Conservation (phyloP, 805 yeast genomes). For the Wickerhamomyces ciferrii region DNA sequence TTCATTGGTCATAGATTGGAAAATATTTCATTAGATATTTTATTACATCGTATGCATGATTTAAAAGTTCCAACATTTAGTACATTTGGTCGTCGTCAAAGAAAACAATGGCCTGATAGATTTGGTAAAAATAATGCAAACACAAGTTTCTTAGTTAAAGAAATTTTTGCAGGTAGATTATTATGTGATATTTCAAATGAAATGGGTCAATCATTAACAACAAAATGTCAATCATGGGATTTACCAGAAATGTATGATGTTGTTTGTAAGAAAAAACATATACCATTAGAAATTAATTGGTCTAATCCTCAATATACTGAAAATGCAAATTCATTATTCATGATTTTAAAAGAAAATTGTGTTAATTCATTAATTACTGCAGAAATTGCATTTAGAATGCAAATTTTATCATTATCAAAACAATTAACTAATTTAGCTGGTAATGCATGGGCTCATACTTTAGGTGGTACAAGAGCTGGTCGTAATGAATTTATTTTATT, state of each 20-base stretch:
- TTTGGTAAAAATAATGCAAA: conserved; percentile 51
- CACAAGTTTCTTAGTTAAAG: conserved; percentile 54
- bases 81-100: conserved; percentile 73
- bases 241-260: conserved; percentile 85
- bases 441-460: conserved; percentile 93
- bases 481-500: conserved; percentile 89
- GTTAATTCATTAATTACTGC: conserved; percentile 65
- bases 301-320: conserved; percentile 59
- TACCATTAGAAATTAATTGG: conserved; percentile 68
- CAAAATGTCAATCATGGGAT: conserved; percentile 93
- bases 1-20: conserved; percentile 86
- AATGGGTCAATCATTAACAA: conserved; percentile 87
- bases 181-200: conserved; percentile 92
- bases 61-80: conserved; percentile 74
- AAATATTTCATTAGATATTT: conserved; percentile 67
- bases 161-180: conserved; percentile 78
- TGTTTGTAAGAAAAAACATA: conserved; percentile 60
- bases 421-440: conserved; percentile 93
- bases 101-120: conserved; percentile 73
- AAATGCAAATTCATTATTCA: conserved; percentile 60
- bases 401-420: conserved; percentile 82
- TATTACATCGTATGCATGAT: conserved; percentile 77
- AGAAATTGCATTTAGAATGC: conserved; percentile 75
- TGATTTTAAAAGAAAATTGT: conserved; percentile 67
- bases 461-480: conserved; percentile 94